Percentiles rank a stretch among this genome's conserved stretches.
phyloP scores from a whole-genome alignment of 2,329 filamentous ascomycete species.

The Colletotrichum simmondsii region DNA sequence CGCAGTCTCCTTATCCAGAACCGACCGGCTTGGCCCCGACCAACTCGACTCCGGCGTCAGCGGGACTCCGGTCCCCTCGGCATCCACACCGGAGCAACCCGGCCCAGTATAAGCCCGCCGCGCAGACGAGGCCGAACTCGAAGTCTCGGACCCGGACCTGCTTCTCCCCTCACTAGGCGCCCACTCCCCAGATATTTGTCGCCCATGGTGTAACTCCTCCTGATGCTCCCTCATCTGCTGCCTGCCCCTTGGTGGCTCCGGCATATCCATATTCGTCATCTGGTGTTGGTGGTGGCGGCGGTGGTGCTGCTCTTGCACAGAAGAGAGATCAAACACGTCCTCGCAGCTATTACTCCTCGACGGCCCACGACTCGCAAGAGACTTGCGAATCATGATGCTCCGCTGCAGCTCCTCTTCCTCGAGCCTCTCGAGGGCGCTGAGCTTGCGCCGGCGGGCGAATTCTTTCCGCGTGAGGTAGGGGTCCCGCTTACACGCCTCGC shows the following conservation, averaged over 20 bases:
- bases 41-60: conserved; percentile 19
- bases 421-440: conserved; percentile 39
- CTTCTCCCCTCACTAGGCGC: background rate
- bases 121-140: background rate
- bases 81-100: conserved; percentile 19
- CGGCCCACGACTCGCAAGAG: conserved; percentile 41
- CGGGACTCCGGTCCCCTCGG: conserved; percentile 5
- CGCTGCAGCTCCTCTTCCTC: conserved; percentile 51
- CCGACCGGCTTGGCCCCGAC: conserved; percentile 9
- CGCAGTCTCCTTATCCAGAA: conserved; percentile 2
- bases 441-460: conserved; percentile 39
- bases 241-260: background rate
- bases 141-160: conserved; percentile 19
- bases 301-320: background rate
- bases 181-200: background rate
- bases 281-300: background rate
- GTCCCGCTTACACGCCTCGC: conserved; percentile 37
- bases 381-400: conserved; percentile 55
- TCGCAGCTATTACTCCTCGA: conserved; percentile 13
- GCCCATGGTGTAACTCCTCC: background rate
- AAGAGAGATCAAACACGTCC: background rate
- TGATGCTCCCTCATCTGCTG: background rate
- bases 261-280: background rate
- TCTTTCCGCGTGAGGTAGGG: conserved; percentile 40
- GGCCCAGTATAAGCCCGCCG: background rate